Evolutionary conservation across 1,284 basidiomycete genomes (phyloP).

Genomic region (Volvariella surrecta): DNA sequence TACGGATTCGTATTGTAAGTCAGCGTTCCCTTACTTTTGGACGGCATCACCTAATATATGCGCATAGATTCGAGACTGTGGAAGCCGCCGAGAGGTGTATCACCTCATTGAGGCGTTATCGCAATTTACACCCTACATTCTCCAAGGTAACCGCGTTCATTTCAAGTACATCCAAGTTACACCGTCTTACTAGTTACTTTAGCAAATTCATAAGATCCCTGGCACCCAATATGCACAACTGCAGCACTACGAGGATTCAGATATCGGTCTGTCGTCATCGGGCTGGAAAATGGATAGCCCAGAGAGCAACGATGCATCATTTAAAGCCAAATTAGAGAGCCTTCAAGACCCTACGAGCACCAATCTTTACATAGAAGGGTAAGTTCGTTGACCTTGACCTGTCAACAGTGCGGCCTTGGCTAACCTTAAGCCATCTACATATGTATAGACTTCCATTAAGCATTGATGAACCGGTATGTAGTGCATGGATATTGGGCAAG

Average conservation of each 20-base stretch:
- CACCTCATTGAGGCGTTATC: slow-evolving; percentile 49
- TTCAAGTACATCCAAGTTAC: too few species aligned
- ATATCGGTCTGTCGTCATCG: slow-evolving; percentile 11
- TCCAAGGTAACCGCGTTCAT: slow-evolving; percentile 29
- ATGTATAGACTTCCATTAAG: slow-evolving; percentile 49
- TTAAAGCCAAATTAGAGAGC: slow-evolving; percentile 67
- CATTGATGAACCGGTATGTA: slow-evolving; percentile 37
- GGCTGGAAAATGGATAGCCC: slow-evolving; percentile 16
- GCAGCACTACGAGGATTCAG: slow-evolving; percentile 12
- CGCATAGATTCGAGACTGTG: slow-evolving; percentile 47
- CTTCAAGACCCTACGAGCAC: slow-evolving; percentile 53
- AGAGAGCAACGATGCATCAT: slow-evolving; percentile 33
- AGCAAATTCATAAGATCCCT: slow-evolving; percentile 76
- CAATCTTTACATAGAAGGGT: slow-evolving; percentile 72
- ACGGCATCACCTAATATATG: slow-evolving; percentile 3
- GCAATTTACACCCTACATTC: slow-evolving; percentile 72
- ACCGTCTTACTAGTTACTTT: slow-evolving; percentile 5
- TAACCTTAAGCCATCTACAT: too few species aligned
- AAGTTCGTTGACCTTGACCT: slow-evolving; percentile 11
- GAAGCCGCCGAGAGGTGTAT: slow-evolving; percentile 66
- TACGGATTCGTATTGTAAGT: slow-evolving; percentile 76
- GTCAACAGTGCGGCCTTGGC: background rate
- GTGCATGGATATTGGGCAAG: background rate
- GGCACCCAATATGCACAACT: slow-evolving; percentile 46
- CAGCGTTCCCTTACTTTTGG: slow-evolving; percentile 4